A percentile compares a stretch with the other conserved stretches of the same genome.
These are phyloP conservation scores for Phytophthora kernoviae DNA, from an alignment of 352 stramenopile species.

Conservation along the genomic window DNA sequence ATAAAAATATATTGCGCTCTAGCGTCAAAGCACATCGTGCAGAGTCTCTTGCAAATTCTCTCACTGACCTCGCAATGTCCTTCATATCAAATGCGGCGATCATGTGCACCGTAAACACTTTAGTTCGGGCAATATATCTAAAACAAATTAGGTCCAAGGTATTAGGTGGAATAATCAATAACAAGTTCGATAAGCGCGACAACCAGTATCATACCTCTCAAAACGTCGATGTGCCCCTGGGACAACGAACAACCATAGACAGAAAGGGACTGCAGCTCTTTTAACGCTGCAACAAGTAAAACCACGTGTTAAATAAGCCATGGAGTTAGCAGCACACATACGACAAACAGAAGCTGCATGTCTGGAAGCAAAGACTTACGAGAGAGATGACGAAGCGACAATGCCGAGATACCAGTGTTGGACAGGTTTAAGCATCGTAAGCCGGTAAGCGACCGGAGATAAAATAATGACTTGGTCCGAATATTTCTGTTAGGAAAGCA, in stretches of 20 bases:
- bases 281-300: constrained; percentile 39
- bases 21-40: constrained; percentile 10
- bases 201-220: constrained; percentile 41
- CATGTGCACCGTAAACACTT: constrained; percentile 53
- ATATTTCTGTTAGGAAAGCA: constrained; percentile 59
- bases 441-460: constrained; percentile 58
- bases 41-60: constrained; percentile 4
- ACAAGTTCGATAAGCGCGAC: background rate
- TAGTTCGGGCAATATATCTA: constrained; percentile 59
- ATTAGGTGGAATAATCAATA: background rate
- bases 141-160: background rate
- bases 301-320: background rate
- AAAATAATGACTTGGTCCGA: constrained; percentile 64
- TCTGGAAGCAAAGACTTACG: constrained; percentile 33
- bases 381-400: constrained; percentile 74
- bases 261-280: constrained; percentile 55
- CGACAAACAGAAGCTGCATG: background rate
- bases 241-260: constrained; percentile 62
- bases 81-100: constrained; percentile 5
- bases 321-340: background rate
- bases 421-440: constrained; percentile 78
- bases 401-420: constrained; percentile 68
- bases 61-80: constrained; percentile 6
- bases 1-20: constrained; percentile 27
- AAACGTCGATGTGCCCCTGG: constrained; percentile 51